Percentiles rank a stretch among this genome's conserved stretches.
Evolutionary conservation across 208 protist species (phyloP).

Genomic region (Crithidia expoeki): DNA sequence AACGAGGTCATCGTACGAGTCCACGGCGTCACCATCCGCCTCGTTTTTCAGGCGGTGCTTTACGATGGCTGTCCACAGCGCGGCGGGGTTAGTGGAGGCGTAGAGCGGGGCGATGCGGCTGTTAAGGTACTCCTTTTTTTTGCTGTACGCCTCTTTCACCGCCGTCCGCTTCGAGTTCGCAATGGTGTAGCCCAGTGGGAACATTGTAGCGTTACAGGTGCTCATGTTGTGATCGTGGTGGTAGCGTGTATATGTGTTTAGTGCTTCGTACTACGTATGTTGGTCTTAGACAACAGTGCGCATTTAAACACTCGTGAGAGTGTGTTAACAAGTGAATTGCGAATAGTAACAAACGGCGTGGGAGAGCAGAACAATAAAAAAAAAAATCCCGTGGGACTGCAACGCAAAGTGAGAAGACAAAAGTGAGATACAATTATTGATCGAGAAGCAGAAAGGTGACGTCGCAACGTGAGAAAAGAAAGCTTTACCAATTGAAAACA

Average conservation of each 20-base stretch:
- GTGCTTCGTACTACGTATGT: too few species aligned
- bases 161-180: slow-evolving; percentile 30
- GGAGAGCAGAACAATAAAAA: too few species aligned
- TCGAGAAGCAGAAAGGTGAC: too few species aligned
- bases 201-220: slow-evolving; percentile 22
- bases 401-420: too few species aligned
- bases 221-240: neutral
- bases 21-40: slow-evolving; percentile 24
- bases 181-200: slow-evolving; percentile 32
- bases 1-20: slow-evolving; percentile 71
- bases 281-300: too few species aligned
- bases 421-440: too few species aligned
- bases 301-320: too few species aligned
- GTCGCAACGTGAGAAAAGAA: too few species aligned
- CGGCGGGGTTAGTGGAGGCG: slow-evolving; percentile 70
- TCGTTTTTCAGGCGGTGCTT: slow-evolving; percentile 50
- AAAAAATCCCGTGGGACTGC: too few species aligned
- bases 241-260: neutral
- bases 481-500: too few species aligned
- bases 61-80: slow-evolving; percentile 78
- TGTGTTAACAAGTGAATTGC: too few species aligned
- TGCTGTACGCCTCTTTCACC: slow-evolving; percentile 45
- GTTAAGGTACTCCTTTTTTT: slow-evolving; percentile 58
- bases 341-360: too few species aligned
- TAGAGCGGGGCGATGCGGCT: slow-evolving; percentile 51